Evolutionary conservation across 2,329 filamentous ascomycete genomes (phyloP).

Genomic region (Hypoxylon sp.): DNA sequence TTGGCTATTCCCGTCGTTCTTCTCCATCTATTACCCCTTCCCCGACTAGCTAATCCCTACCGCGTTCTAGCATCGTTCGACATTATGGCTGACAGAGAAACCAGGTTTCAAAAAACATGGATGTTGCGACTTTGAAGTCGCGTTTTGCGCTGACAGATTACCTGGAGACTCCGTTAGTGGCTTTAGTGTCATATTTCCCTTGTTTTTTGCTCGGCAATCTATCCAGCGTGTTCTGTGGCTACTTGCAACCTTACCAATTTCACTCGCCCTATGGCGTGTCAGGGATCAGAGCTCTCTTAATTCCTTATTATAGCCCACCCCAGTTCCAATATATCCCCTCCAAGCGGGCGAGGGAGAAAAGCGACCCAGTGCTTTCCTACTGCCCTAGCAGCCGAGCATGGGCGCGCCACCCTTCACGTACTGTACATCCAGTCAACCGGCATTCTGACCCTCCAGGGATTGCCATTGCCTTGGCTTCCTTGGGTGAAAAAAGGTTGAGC

Average conservation of each 20-base stretch:
- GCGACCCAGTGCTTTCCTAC: slow-evolving; percentile 52
- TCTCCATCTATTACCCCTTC: slow-evolving; percentile 38
- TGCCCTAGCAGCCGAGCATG: slow-evolving; percentile 50
- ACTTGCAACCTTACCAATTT: slow-evolving; percentile 53
- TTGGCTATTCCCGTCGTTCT: slow-evolving; percentile 24
- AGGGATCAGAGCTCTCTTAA: slow-evolving; percentile 52
- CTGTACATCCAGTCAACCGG: slow-evolving; percentile 47
- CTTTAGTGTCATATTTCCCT: slow-evolving; percentile 50
- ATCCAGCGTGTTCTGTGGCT: slow-evolving; percentile 53
- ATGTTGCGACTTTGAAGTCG: slow-evolving; percentile 28
- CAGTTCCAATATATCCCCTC: slow-evolving; percentile 55
- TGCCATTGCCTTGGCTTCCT: slow-evolving; percentile 50
- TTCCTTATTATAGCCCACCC: slow-evolving; percentile 55
- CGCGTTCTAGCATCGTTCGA: slow-evolving; percentile 28
- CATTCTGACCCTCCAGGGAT: slow-evolving; percentile 49
- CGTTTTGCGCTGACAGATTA: slow-evolving; percentile 36
- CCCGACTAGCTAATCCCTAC: slow-evolving; percentile 23
- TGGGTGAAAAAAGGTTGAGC: slow-evolving; percentile 50
- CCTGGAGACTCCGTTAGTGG: slow-evolving; percentile 42
- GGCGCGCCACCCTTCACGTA: slow-evolving; percentile 44
- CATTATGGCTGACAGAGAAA: slow-evolving; percentile 41
- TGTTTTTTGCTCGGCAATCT: slow-evolving; percentile 54
- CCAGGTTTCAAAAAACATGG: slow-evolving; percentile 38
- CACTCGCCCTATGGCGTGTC: slow-evolving; percentile 55
- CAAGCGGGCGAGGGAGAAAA: slow-evolving; percentile 54